Conservation (phyloP, 768 basidiomycete genomes). For the Strobilomyces echinocephalus region DNA sequence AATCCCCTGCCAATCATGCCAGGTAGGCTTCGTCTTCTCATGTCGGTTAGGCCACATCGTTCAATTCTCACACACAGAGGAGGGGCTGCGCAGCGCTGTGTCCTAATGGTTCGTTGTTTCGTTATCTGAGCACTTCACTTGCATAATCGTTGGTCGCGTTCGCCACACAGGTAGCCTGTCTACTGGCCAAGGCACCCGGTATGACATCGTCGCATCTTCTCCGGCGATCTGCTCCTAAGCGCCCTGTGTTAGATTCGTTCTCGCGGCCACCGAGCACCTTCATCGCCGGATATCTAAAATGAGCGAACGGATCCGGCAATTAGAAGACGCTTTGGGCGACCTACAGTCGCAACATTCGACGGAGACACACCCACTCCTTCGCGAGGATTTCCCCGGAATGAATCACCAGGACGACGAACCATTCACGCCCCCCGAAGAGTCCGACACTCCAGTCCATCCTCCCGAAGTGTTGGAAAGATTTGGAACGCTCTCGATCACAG, state of each 20-base stretch:
- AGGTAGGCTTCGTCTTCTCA: conserved; percentile 36
- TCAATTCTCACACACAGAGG: conserved; percentile 35
- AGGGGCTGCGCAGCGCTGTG: conserved; percentile 67
- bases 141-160: background rate
- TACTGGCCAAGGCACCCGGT: conserved; percentile 77
- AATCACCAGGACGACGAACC: conserved; percentile 29
- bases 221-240: conserved; percentile 7
- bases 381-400: conserved; percentile 42
- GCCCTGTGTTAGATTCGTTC: conserved; percentile 40
- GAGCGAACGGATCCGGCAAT: conserved; percentile 48
- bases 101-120: conserved; percentile 54
- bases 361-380: conserved; percentile 58
- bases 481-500: conserved; percentile 56
- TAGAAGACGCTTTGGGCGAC: conserved; percentile 55
- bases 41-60: background rate
- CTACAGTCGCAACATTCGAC: conserved; percentile 48
- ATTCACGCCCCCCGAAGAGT: conserved; percentile 24
- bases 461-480: conserved; percentile 51
- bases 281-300: conserved; percentile 53
- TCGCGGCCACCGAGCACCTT: conserved; percentile 63
- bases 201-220: conserved; percentile 9
- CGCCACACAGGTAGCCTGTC: conserved; percentile 55
- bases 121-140: background rate
- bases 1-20: conserved; percentile 74
- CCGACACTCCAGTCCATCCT: conserved; percentile 12